Evolutionary conservation across 768 basidiomycete genomes (phyloP).

Genomic region (Pisolithus microcarpus): DNA sequence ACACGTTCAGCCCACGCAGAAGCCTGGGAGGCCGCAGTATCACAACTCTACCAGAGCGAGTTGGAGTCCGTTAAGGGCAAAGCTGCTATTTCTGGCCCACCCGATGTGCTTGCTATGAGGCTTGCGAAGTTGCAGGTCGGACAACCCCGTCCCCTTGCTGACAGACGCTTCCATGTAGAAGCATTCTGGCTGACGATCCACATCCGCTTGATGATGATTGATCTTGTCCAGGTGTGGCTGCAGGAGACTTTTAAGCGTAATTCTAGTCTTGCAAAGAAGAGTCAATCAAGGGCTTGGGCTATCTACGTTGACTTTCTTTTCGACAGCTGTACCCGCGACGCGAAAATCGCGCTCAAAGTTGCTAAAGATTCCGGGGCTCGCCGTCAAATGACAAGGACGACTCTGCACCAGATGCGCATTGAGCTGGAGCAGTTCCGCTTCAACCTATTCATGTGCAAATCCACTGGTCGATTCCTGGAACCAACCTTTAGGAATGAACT

Average conservation of each 20-base stretch:
- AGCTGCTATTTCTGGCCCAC: constrained; percentile 30
- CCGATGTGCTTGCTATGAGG: constrained; percentile 44
- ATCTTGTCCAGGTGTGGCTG: constrained; percentile 38
- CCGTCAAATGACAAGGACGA: constrained; percentile 44
- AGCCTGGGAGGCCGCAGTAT: constrained; percentile 57
- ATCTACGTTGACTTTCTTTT: constrained; percentile 41
- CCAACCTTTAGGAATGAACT: constrained; percentile 14
- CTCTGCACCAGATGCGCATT: constrained; percentile 38
- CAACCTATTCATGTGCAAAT: constrained; percentile 30
- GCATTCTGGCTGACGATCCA: constrained; percentile 50
- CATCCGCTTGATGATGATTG: constrained; percentile 44
- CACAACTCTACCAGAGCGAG: constrained; percentile 45
- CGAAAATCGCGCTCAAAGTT: constrained; percentile 37
- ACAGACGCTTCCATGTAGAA: constrained; percentile 54
- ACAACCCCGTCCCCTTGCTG: constrained; percentile 50
- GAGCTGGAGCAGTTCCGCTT: constrained; percentile 46
- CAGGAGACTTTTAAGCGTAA: constrained; percentile 22
- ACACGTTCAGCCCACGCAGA: constrained; percentile 49
- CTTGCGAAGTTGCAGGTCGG: constrained; percentile 48
- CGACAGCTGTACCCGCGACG: constrained; percentile 40
- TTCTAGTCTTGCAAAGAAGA: constrained; percentile 9
- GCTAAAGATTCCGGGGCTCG: constrained; percentile 44
- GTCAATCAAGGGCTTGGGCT: constrained; percentile 38
- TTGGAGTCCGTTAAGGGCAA: constrained; percentile 27
- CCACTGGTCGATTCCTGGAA: constrained; percentile 13